Evolutionary conservation across 2,329 filamentous ascomycete species (phyloP).

Genomic region (Bipolaris cookei): DNA sequence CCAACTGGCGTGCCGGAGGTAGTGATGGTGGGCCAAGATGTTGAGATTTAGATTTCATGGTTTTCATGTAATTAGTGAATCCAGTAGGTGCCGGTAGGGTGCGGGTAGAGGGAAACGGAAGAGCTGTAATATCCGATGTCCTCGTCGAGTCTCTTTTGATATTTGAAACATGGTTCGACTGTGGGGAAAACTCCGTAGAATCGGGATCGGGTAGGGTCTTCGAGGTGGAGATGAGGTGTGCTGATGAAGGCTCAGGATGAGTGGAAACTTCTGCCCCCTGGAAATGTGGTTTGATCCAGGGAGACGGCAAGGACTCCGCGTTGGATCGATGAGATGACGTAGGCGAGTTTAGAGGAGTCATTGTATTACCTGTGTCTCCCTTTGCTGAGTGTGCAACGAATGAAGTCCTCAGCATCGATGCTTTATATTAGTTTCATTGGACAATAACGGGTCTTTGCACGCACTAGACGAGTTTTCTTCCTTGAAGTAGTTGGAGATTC

Average conservation of each 20-base stretch:
- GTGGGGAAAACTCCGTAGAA: neutral
- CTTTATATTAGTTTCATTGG: neutral
- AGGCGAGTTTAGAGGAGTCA: neutral
- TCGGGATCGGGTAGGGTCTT: neutral
- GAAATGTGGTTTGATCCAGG: neutral
- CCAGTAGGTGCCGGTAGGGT: neutral
- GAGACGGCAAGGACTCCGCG: neutral
- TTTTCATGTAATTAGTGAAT: neutral
- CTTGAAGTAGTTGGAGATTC: neutral
- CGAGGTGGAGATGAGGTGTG: neutral
- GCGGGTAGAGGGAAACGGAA: neutral
- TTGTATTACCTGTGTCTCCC: neutral
- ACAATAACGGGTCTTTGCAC: neutral
- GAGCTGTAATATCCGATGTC: neutral
- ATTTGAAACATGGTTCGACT: neutral
- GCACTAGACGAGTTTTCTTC: neutral
- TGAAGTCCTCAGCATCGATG: neutral
- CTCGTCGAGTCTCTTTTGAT: neutral
- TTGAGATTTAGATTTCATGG: neutral
- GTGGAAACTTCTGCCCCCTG: neutral
- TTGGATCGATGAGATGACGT: neutral
- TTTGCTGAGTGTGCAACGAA: neutral
- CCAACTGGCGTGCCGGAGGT: neutral
- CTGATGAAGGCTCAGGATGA: neutral
- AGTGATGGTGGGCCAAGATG: neutral